Conservation (phyloP, 2,329 filamentous ascomycete genomes). For the Colletotrichum tanaceti region DNA sequence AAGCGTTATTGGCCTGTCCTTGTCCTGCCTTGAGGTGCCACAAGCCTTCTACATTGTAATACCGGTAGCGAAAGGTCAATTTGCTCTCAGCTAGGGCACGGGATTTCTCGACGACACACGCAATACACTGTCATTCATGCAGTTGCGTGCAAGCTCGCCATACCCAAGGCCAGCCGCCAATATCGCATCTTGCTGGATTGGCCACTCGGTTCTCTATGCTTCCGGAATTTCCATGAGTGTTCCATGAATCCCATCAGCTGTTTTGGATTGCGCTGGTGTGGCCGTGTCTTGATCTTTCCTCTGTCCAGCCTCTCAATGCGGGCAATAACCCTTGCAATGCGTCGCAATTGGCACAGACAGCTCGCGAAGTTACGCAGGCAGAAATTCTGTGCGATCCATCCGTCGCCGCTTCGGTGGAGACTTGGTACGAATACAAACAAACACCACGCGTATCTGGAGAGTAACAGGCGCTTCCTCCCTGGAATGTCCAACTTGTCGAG, state of each 20-base stretch:
- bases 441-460: not conserved
- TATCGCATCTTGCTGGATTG: conserved; percentile 8
- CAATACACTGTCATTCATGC: conserved; percentile 23
- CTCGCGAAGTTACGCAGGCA: not conserved
- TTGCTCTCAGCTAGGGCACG: conserved; percentile 8
- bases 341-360: conserved; percentile 16
- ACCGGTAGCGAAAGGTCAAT: not conserved
- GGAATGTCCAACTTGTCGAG: not conserved
- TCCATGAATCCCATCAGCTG: conserved; percentile 2
- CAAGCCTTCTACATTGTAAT: not conserved
- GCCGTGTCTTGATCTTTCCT: conserved; percentile 9
- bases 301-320: conserved; percentile 19
- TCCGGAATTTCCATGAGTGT: not conserved
- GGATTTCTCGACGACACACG: conserved; percentile 9
- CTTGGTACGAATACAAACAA: not conserved
- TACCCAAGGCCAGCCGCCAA: not conserved
- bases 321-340: conserved; percentile 1
- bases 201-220: conserved; percentile 10
- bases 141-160: conserved; percentile 8
- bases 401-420: conserved; percentile 6
- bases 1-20: conserved; percentile 14
- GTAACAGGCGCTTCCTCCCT: not conserved
- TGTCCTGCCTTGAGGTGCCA: conserved; percentile 12
- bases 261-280: conserved; percentile 4
- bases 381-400: not conserved